phyloP scores from a whole-genome alignment of 345 rosid genomes.

The Pistacia atlantica region DNA sequence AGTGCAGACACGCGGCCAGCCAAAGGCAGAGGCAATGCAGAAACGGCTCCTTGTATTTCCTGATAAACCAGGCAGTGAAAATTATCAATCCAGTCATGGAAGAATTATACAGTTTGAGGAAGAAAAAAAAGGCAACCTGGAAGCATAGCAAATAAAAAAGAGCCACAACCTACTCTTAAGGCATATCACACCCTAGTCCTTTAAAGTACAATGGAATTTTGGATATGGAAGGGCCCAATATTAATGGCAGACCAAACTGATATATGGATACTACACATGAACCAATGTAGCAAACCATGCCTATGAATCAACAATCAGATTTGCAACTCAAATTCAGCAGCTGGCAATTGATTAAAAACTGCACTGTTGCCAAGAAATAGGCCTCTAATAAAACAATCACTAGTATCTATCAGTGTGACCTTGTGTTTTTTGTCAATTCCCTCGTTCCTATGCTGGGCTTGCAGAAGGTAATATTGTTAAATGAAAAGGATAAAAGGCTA shows the following conservation, averaged over 20 bases:
- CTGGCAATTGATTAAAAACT: not conserved
- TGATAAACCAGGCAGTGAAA: slow-evolving; percentile 29
- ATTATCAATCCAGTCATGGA: slow-evolving; percentile 9
- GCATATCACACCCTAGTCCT: not conserved
- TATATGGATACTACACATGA: not conserved
- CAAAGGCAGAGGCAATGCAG: slow-evolving; percentile 60
- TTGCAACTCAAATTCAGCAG: not conserved
- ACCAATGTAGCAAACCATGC: not conserved
- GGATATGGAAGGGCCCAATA: not conserved
- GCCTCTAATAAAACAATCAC: not conserved
- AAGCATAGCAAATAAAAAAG: not conserved
- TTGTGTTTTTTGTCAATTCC: not conserved
- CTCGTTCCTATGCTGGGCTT: not conserved
- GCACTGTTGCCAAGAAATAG: not conserved
- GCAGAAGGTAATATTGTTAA: not conserved
- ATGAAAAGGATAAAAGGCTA: too few species aligned
- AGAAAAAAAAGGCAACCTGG: not conserved
- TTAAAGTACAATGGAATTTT: not conserved
- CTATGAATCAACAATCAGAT: not conserved
- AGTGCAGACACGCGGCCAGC: slow-evolving; percentile 76
- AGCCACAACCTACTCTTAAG: not conserved
- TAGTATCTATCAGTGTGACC: not conserved
- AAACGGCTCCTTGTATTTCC: slow-evolving; percentile 77
- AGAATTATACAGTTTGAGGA: not conserved
- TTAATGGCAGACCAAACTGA: not conserved